Conservation (phyloP, 345 rosid species). For the Eutrema yunnanense region DNA sequence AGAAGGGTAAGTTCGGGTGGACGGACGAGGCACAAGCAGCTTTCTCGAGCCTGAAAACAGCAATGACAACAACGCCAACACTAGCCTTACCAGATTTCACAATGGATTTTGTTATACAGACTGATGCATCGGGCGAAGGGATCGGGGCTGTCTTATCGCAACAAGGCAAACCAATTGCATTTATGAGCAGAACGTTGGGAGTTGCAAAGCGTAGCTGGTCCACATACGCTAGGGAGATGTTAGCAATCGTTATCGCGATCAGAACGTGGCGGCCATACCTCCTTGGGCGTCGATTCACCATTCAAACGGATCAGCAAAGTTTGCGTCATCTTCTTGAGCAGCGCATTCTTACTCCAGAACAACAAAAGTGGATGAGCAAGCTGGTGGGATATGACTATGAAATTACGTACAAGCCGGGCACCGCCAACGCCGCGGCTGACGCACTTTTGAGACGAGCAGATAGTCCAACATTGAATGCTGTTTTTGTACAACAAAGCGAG, state of each 20-base stretch:
- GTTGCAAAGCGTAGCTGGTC: neutral
- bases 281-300: neutral
- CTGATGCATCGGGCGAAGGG: too few relatives aligned
- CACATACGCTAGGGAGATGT: neutral
- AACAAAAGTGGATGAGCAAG: neutral
- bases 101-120: too few relatives aligned
- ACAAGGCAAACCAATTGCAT: too few relatives aligned
- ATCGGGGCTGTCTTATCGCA: too few relatives aligned
- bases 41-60: too few relatives aligned
- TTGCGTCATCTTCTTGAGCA: neutral
- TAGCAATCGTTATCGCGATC: neutral
- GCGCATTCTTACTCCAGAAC: neutral
- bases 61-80: too few relatives aligned
- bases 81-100: too few relatives aligned
- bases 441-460: neutral
- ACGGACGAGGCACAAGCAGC: too few relatives aligned
- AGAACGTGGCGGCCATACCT: neutral
- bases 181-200: neutral
- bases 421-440: neutral
- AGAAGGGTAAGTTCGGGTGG: too few relatives aligned
- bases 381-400: neutral
- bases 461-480: neutral
- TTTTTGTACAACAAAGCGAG: rapidly evolving
- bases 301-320: neutral
- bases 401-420: neutral